Base-by-base conservation (phyloP, 257 asterid species). In the Rehmannia glutinosa region DNA sequence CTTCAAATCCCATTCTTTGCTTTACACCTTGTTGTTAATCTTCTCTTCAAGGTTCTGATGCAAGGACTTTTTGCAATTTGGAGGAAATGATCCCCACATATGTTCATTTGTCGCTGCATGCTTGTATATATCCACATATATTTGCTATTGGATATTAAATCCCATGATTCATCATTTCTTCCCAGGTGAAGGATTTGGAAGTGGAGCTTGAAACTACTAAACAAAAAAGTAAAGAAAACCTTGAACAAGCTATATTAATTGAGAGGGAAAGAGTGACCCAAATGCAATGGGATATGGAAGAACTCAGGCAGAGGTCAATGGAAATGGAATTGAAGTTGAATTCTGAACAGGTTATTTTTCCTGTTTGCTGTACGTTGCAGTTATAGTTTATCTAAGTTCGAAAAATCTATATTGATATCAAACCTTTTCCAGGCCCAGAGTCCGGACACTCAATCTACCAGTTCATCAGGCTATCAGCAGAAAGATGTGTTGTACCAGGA, bases 241-340 rank as follows among this genome's bases (percentile, higher is more conserved):
- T 94, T 52, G 97, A 91, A 74, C 97, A 91, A 78, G 95, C 97
- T 70, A 78, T 94, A 62, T 66, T 88, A 71, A 65, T 91, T 75
- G 99, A 91, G 81, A 81, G 91, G 77, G 99, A 91, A 79, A 80
- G 97, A 79, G 83, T 88, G 69, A 91, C 97, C 47, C 96, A 94
- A 81, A 94, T 91, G 95, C 97, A 91, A 79, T 94, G 99, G 99
- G 96, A 94, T 74, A 87, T 94, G 99, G 97, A 91, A 84, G 99
- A 91, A 80, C 90, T 94, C 53, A 78, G 89, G 77, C 86, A 77
- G 73, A 84, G 80, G 73, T 78, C 97, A 50, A 63, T 88, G 86
- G 95, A 94, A 81, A 80, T 91, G 91, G 97, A 91, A 73, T 49
- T 85, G 79, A 89, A 86, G 80, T 80, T 91, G 81, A 88, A 85